phyloP scores from a whole-genome alignment of 2,329 filamentous ascomycete species.

The Trichoderma sp. region DNA sequence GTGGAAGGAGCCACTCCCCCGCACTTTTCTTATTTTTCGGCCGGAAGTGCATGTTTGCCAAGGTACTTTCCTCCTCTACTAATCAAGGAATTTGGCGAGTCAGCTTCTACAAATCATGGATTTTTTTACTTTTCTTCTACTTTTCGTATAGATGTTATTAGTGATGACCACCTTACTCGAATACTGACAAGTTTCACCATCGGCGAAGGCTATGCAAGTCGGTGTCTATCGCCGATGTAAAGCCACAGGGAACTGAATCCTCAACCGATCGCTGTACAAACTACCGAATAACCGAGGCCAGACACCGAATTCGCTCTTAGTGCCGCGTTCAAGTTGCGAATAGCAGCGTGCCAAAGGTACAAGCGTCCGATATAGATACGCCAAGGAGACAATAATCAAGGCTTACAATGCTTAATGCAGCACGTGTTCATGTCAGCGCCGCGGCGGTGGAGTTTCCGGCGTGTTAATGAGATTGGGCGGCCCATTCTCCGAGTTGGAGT shows the following conservation, averaged over 20 bases:
- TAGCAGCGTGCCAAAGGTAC: background rate
- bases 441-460: background rate
- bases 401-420: background rate
- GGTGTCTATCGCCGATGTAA: background rate
- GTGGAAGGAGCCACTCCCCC: background rate
- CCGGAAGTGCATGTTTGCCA: background rate
- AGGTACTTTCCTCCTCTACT: background rate
- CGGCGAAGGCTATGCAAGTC: background rate
- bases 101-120: background rate
- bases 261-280: background rate
- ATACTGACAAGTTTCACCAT: background rate
- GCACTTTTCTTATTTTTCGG: background rate
- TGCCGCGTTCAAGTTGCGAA: background rate
- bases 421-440: background rate
- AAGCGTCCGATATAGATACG: background rate
- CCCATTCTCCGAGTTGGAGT: background rate
- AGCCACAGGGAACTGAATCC: background rate
- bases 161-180: background rate
- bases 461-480: background rate
- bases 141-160: background rate
- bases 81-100: background rate
- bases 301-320: background rate
- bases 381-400: background rate
- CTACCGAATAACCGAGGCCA: slow-evolving; percentile 13
- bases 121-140: no score